Evolutionary conservation across 768 basidiomycete genomes (phyloP), one percentile per base, ranked within the genome.

Genomic region (Lentinula sp.): DNA sequence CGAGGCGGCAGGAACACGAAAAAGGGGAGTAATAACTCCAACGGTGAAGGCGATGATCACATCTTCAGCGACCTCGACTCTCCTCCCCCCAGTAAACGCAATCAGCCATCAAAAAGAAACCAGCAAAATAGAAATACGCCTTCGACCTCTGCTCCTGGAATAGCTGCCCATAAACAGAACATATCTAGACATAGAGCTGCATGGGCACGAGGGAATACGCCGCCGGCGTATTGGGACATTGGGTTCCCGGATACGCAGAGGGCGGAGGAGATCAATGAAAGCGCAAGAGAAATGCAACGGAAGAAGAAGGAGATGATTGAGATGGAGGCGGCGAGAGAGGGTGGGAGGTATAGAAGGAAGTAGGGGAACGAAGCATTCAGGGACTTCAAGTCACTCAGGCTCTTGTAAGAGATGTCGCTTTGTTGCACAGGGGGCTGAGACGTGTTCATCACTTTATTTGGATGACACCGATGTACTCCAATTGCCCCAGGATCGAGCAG

Each of bases 231-330:
- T 72, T 95, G 93, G 91, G 79, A 87, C 60, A 94, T 95, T 61
- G 93, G 90, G 1, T 95, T 98, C 69, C 95, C 95, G 1, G 78
- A 79, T 64, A 95, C 94, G 3, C 94, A 95, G 71, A 85, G 92
- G 68, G 86, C 85, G 15, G 80, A 77, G 50, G 80, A 80, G 58
- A 94, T 96, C 66, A 96, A 96, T 70, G 74, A 76, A 62, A 75
- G 75, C 61, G 95, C 94, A 8, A 80, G 78, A 60, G 81, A 83
- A 67, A 91, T 94, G 83, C 86, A 90, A 64, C 73, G 73, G 66
- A 77, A 79, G 70, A 93, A 93, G 75, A 77, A 78, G 62, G 72
- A 77, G 6, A 74, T 77, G 60, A 76, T 92, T 6, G 84, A 85
- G 64, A 72, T 67, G 59, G 90, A 92, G 62, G 87, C 83, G 9